A percentile compares a stretch with the other conserved stretches of the same genome.
Conservation (phyloP, 192 early-diverging fungal species). For the Mortierella antarctica region DNA sequence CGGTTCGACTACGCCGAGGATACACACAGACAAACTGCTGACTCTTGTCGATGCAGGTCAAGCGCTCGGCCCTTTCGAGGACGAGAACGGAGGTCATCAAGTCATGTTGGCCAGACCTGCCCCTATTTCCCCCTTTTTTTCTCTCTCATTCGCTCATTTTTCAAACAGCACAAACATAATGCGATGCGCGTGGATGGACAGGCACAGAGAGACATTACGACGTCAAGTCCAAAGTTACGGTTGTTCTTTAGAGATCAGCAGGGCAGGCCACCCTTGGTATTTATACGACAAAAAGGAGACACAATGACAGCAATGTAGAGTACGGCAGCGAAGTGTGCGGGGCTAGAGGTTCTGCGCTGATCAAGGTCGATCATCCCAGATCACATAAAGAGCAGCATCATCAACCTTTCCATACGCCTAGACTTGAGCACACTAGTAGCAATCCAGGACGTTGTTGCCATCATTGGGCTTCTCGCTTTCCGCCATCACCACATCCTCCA, state of each 20-base stretch:
- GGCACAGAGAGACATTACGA: no score
- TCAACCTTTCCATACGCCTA: no score
- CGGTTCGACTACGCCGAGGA: background rate
- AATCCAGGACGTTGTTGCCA: conserved; percentile 50
- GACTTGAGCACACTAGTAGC: conserved; percentile 21
- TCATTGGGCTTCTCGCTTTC: conserved; percentile 54
- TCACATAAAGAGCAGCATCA: no score
- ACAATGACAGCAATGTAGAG: no score
- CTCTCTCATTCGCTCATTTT: no score
- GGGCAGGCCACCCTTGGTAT: no score
- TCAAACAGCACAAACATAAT: background rate
- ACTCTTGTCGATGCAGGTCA: background rate
- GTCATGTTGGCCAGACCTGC: conserved; percentile 9
- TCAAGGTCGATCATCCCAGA: no score
- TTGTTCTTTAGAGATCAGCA: no score
- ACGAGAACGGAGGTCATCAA: background rate
- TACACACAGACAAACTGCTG: background rate
- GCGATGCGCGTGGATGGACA: background rate
- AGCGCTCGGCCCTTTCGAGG: background rate
- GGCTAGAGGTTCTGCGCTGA: no score
- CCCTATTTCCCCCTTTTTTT: conserved; percentile 18
- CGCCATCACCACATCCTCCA: conserved; percentile 50
- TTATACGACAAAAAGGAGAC: no score
- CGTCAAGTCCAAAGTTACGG: no score
- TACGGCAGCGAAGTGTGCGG: no score